Percentiles rank a stretch among this genome's conserved stretches.
Conservation (phyloP, 148 eudicot species). For the Rhododendron ferrugineum region DNA sequence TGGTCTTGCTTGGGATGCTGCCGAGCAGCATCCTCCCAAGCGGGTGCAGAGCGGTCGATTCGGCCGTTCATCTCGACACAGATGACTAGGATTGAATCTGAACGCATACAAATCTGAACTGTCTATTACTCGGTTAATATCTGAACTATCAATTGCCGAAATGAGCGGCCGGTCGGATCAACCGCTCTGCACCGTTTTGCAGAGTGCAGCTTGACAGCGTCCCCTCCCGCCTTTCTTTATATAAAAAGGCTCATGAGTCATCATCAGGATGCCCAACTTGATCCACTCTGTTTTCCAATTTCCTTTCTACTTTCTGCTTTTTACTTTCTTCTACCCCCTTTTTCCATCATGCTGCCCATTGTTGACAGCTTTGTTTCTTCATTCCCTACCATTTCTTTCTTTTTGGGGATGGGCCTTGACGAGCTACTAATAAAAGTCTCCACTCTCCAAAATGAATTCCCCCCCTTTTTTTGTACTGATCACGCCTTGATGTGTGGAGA, state of each 20-base stretch:
- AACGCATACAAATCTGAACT: no score
- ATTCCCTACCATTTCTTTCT: background rate
- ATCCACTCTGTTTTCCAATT: constrained; percentile 11
- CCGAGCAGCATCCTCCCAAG: no score
- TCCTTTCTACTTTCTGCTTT: background rate
- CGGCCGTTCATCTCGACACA: no score
- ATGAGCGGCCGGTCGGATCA: no score
- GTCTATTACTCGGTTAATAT: no score
- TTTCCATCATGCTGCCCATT: constrained; percentile 11
- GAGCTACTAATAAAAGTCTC: background rate
- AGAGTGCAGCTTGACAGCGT: no score
- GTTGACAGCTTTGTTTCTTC: constrained; percentile 18
- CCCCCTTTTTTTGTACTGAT: background rate
- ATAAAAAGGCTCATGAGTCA: background rate
- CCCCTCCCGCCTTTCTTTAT: background rate
- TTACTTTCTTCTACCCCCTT: background rate
- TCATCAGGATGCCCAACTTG: constrained; percentile 5
- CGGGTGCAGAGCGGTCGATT: no score
- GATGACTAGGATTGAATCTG: no score
- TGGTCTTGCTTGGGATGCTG: no score
- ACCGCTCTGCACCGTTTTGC: no score
- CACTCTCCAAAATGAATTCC: background rate
- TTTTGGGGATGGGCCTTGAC: background rate
- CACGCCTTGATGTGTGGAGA: no score
- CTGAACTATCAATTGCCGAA: no score